Conservation (phyloP, 345 rosid species). For the Psidium guajava region DNA sequence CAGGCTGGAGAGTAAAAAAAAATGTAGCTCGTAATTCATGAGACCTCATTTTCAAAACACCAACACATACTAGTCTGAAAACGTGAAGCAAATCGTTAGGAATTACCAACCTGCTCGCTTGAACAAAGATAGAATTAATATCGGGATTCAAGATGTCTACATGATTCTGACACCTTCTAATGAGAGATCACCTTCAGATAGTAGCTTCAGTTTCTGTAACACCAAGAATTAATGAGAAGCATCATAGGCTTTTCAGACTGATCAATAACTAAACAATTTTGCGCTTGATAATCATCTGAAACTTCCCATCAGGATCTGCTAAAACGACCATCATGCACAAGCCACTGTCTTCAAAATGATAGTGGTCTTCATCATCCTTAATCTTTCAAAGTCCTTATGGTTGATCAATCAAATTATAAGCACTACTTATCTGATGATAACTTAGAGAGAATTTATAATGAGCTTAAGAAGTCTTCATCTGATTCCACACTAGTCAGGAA, state of each 20-base stretch:
- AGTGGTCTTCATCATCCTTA: not conserved
- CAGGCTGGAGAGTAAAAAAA: not conserved
- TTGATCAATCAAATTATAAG: not conserved
- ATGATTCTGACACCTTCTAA: not conserved
- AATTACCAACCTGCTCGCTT: not conserved
- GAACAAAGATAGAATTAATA: not conserved
- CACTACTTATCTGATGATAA: not conserved
- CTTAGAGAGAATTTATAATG: not conserved
- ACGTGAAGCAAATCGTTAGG: not conserved
- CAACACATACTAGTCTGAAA: not conserved
- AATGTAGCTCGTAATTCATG: not conserved
- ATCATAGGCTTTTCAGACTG: not conserved
- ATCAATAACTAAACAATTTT: not conserved
- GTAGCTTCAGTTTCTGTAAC: constrained; percentile 56
- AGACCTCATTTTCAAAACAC: not conserved
- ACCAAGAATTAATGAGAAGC: not conserved
- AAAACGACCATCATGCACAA: not conserved
- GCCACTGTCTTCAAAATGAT: not conserved
- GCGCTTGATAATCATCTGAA: not conserved
- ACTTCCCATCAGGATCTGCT: not conserved
- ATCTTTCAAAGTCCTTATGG: not conserved
- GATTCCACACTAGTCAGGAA: not conserved
- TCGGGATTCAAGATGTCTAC: not conserved
- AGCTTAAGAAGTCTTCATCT: not conserved
- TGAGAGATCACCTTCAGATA: constrained; percentile 29